Evolutionary conservation across 805 yeast genomes (phyloP).

Genomic region (Suhomyces vadensis): DNA sequence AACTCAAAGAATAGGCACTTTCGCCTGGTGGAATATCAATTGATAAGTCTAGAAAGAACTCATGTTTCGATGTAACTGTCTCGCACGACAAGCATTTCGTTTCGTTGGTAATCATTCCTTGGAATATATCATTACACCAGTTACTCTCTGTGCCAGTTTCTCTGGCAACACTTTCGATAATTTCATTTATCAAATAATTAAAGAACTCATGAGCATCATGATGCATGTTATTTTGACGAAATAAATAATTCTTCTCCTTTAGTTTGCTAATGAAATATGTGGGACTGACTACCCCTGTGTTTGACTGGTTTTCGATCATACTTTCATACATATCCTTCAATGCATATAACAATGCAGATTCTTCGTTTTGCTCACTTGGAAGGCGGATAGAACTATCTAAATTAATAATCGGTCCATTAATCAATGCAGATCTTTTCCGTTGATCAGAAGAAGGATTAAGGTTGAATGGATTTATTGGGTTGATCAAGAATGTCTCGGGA

Average conservation of each 20-base stretch:
- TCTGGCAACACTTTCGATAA: slow-evolving; percentile 57
- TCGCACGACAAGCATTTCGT: slow-evolving; percentile 91
- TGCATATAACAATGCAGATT: slow-evolving; percentile 48
- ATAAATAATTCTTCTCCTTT: slow-evolving; percentile 79
- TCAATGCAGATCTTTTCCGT: slow-evolving; percentile 73
- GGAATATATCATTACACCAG: slow-evolving; percentile 72
- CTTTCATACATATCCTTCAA: slow-evolving; percentile 84
- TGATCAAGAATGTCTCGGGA: slow-evolving; percentile 35
- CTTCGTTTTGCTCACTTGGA: slow-evolving; percentile 33
- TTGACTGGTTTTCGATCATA: slow-evolving; percentile 67
- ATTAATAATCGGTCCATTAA: slow-evolving; percentile 81
- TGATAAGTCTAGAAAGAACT: slow-evolving; percentile 81
- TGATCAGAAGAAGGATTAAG: slow-evolving; percentile 59
- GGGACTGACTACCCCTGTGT: slow-evolving; percentile 86
- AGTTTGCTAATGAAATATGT: slow-evolving; percentile 68
- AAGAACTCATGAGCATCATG: slow-evolving; percentile 98
- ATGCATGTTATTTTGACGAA: slow-evolving; percentile 85
- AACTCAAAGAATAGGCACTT: slow-evolving; percentile 61
- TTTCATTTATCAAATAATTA: slow-evolving; percentile 75
- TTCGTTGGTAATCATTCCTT: slow-evolving; percentile 82
- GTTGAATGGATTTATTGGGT: slow-evolving; percentile 41
- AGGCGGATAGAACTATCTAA: slow-evolving; percentile 64
- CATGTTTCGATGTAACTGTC: slow-evolving; percentile 75
- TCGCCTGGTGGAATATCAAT: slow-evolving; percentile 74
- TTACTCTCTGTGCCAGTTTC: slow-evolving; percentile 34